These are phyloP conservation scores for Xylaria cubensis DNA, from an alignment of 495 filamentous ascomycete species.

Conservation along the genomic window DNA sequence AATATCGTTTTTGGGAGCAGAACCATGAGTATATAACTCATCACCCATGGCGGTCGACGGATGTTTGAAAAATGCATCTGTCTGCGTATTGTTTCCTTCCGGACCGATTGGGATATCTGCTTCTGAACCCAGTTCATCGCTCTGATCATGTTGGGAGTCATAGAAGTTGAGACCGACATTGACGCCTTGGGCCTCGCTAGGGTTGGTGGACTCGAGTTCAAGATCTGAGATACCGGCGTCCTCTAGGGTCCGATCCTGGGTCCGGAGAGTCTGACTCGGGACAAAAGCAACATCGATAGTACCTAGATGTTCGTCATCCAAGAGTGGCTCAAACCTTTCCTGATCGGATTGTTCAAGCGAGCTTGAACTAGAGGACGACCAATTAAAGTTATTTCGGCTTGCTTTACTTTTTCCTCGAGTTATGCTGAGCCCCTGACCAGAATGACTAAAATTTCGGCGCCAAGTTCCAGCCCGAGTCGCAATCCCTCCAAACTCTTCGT, in stretches of 20 bases:
- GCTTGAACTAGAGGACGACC: neutral
- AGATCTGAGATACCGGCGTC: slow-evolving; percentile 4
- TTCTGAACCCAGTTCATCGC: neutral
- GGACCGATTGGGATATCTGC: neutral
- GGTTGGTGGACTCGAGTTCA: neutral
- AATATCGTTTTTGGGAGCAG: neutral
- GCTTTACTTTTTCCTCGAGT: neutral
- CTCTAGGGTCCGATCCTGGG: neutral
- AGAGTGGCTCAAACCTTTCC: slow-evolving; percentile 7
- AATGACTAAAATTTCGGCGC: neutral
- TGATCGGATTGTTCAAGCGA: neutral
- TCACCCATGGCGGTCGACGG: neutral
- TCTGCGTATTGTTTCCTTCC: neutral
- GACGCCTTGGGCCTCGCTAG: neutral
- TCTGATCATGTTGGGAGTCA: neutral
- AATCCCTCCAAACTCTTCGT: neutral
- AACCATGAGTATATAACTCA: neutral
- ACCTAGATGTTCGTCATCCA: slow-evolving; percentile 14
- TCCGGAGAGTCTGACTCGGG: slow-evolving; percentile 14
- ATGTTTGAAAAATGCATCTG: neutral
- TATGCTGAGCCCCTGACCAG: neutral
- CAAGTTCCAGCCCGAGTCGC: neutral
- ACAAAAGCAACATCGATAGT: slow-evolving; percentile 23
- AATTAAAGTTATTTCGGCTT: neutral
- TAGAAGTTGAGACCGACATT: neutral